Evolutionary conservation across 2,329 filamentous ascomycete genomes (phyloP).

Genomic region (Mycosphaerelloides madeirae): DNA sequence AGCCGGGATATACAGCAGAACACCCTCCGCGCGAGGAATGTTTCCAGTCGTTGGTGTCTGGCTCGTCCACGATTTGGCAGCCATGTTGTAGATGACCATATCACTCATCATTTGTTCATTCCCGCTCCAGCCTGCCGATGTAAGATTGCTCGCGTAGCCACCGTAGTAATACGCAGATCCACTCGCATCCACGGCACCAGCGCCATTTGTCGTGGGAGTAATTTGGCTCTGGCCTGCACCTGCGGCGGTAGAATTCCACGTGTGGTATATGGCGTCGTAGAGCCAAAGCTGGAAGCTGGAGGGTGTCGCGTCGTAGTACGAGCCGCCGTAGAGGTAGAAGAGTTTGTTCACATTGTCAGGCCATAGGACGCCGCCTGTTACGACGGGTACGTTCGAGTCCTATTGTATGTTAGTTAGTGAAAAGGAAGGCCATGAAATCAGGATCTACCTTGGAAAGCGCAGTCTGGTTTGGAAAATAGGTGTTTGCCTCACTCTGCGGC

Average conservation of each 20-base stretch:
- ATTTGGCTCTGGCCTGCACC: constrained; percentile 34
- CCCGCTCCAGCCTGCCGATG: constrained; percentile 49
- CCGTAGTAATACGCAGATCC: constrained; percentile 52
- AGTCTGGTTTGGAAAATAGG: constrained; percentile 47
- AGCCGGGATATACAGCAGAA: constrained; percentile 56
- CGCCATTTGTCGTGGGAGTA: constrained; percentile 49
- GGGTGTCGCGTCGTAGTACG: constrained; percentile 44
- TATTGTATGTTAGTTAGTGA: neutral
- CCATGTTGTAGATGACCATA: constrained; percentile 56
- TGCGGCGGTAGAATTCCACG: constrained; percentile 49
- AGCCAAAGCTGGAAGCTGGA: constrained; percentile 49
- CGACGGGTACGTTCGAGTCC: constrained; percentile 45
- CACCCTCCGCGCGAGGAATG: constrained; percentile 55
- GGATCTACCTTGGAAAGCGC: too few relatives aligned
- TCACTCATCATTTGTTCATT: constrained; percentile 44
- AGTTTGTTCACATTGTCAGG: constrained; percentile 58
- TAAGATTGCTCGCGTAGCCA: constrained; percentile 56
- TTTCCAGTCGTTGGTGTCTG: constrained; percentile 39
- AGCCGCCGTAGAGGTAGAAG: constrained; percentile 60
- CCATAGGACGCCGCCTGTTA: constrained; percentile 52
- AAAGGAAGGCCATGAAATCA: too few relatives aligned
- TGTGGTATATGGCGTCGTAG: constrained; percentile 54
- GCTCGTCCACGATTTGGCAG: constrained; percentile 50
- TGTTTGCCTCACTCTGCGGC: constrained; percentile 11
- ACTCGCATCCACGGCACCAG: constrained; percentile 47